phyloP scores from a whole-genome alignment of 768 basidiomycete genomes.

The Hypsizygus marmoreus region DNA sequence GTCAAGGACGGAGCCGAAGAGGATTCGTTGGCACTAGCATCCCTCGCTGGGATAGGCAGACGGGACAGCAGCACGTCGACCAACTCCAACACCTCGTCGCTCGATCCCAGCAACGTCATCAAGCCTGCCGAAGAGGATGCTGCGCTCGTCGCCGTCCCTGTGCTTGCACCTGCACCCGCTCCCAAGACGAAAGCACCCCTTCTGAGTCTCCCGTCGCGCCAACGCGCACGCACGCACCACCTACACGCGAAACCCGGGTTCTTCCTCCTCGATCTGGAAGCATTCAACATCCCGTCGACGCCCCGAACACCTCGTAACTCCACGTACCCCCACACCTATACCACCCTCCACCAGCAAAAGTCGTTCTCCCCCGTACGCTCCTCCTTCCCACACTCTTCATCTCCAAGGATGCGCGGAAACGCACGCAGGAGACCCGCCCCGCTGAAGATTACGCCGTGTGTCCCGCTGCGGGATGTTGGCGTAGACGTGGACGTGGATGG shows the following conservation, averaged over 20 bases:
- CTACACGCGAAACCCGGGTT: conserved; percentile 36
- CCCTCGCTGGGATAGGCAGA: conserved; percentile 27
- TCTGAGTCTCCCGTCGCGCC: conserved; percentile 39
- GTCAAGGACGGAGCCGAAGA: conserved; percentile 22
- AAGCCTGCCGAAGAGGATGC: conserved; percentile 32
- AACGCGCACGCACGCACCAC: conserved; percentile 33
- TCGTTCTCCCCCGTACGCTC: conserved; percentile 7
- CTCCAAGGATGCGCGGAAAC: conserved; percentile 20
- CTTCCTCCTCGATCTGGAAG: conserved; percentile 37
- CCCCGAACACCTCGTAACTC: conserved; percentile 12
- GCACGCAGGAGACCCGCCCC: conserved; percentile 39
- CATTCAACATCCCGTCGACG: conserved; percentile 30
- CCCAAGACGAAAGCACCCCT: conserved; percentile 29
- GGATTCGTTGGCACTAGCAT: conserved; percentile 18
- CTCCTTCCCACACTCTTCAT: conserved; percentile 2
- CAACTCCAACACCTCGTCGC: conserved; percentile 45
- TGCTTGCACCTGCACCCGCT: conserved; percentile 15
- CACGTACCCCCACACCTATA: conserved; percentile 1
- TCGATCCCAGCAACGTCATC: conserved; percentile 52
- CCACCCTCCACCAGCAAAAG: neutral
- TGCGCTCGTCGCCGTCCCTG: conserved; percentile 15
- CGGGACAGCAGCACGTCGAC: conserved; percentile 51
- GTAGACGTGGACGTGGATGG: conserved; percentile 7
- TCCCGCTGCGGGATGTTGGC: conserved; percentile 15
- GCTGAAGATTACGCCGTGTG: conserved; percentile 31